A percentile compares a stretch with the other conserved stretches of the same genome.
Evolutionary conservation across 345 rosid species (phyloP).

Genomic region (Citropsis articulata): DNA sequence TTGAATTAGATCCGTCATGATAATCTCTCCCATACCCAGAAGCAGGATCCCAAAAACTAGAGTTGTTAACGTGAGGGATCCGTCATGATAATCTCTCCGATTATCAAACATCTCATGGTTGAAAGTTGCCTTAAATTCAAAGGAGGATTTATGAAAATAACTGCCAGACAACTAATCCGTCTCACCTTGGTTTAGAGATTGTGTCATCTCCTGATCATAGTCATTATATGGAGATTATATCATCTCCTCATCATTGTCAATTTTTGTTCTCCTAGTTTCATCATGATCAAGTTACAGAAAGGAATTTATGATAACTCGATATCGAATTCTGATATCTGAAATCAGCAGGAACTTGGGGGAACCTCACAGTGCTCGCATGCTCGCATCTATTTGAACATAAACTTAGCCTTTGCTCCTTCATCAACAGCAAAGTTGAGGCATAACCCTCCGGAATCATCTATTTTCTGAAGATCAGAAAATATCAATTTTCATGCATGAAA

Average conservation of each 20-base stretch:
- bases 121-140: conserved; percentile 17
- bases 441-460: conserved; percentile 8
- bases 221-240: background rate
- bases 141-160: conserved; percentile 25
- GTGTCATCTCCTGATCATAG: conserved; percentile 11
- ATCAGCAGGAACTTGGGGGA: background rate
- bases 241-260: conserved; percentile 12
- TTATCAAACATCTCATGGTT: conserved; percentile 3
- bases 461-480: background rate
- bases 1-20: conserved; percentile 15
- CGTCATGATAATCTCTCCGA: too few relatives aligned
- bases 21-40: conserved; percentile 18
- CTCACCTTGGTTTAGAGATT: conserved; percentile 26
- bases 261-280: background rate
- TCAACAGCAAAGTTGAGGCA: conserved; percentile 1
- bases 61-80: too few relatives aligned
- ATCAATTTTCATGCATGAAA: background rate
- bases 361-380: conserved; percentile 1
- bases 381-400: background rate
- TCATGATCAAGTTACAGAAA: background rate
- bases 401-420: background rate
- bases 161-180: conserved; percentile 24
- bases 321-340: background rate
- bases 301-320: conserved; percentile 7
- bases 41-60: conserved; percentile 14